Evolutionary conservation across 257 asterid genomes (phyloP), one percentile per base, ranked within the genome.

Genomic region (Marsdenia floribunda): DNA sequence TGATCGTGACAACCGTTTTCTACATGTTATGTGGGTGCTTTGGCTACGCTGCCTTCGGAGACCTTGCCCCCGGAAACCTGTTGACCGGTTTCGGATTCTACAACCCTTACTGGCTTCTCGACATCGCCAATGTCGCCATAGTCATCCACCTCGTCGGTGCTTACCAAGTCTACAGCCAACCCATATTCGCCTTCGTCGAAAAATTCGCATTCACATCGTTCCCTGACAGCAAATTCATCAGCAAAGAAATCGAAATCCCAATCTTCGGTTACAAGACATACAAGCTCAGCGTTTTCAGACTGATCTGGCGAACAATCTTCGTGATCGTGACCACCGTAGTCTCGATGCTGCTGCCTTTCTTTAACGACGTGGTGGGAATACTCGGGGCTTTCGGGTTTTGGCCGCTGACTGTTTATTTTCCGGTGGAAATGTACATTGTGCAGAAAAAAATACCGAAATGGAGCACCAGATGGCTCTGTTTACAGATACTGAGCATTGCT

Each of bases 41-140:
- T 64, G 98, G 98, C 57, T 93, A 91, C 61, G 98, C 98, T 2
- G 96, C 98, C 22, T 93, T 91, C 35, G 98, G 98, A 5, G 97
- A 93, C 80, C 78, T 76, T 40, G 78, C 98, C 54, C 98, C 97
- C 0, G 97, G 96, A 54, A 93, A 91, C 68, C 91, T 93, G 15
- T 80, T 93, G 6, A 93, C 98, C 3, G 98, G 96, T 0, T 93
- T 93, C 66, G 98, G 97, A 6, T 93, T 91, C 81, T 93, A 84
- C 83, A 87, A 93, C 76, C 97, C 98, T 0, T 91, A 80, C 70
- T 93, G 98, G 98, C 91, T 93, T 2, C 84, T 93, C 3, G 98
- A 93, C 83, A 87, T 93, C 11, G 98, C 97, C 22, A 93, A 91
- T 18, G 78, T 83, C 0, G 97, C 96, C 60, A 91, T 93, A 0